Percentiles rank a stretch among this genome's conserved stretches.
These are phyloP conservation scores for Phytopythium helicoides DNA, from an alignment of 352 stramenopile genomes.

Conservation along the genomic window DNA sequence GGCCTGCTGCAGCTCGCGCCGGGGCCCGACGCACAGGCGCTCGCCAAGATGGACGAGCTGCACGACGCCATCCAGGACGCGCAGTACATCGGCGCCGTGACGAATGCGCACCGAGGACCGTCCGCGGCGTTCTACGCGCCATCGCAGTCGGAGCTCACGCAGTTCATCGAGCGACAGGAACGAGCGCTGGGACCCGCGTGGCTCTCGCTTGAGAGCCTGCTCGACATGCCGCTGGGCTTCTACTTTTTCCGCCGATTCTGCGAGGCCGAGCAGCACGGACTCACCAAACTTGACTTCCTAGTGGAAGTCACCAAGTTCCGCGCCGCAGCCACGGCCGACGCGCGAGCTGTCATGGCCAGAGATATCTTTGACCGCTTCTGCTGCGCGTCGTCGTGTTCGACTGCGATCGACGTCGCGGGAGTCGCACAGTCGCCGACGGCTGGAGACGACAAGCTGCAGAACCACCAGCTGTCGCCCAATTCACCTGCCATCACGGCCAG, in stretches of 20 bases:
- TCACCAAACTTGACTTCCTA: constrained; percentile 63
- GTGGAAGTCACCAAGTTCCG: constrained; percentile 77
- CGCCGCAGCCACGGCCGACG: constrained; percentile 38
- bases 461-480: constrained; percentile 17
- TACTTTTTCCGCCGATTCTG: constrained; percentile 82
- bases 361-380: constrained; percentile 67
- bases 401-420: neutral
- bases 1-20: neutral
- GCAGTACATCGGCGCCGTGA: constrained; percentile 87
- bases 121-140: constrained; percentile 75
- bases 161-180: constrained; percentile 66
- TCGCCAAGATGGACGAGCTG: constrained; percentile 77
- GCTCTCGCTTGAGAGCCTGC: constrained; percentile 65
- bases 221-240: constrained; percentile 77
- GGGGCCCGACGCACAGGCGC: neutral
- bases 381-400: neutral
- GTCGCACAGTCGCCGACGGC: neutral
- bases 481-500: constrained; percentile 15
- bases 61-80: constrained; percentile 89
- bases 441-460: neutral
- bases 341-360: constrained; percentile 41
- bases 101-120: constrained; percentile 63
- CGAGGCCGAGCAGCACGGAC: constrained; percentile 60
- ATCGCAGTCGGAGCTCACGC: constrained; percentile 49
- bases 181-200: constrained; percentile 47